A percentile compares a stretch with the other conserved stretches of the same genome.
phyloP scores from a whole-genome alignment of 2,329 filamentous ascomycete species.

The Sordariomycetes sp. region DNA sequence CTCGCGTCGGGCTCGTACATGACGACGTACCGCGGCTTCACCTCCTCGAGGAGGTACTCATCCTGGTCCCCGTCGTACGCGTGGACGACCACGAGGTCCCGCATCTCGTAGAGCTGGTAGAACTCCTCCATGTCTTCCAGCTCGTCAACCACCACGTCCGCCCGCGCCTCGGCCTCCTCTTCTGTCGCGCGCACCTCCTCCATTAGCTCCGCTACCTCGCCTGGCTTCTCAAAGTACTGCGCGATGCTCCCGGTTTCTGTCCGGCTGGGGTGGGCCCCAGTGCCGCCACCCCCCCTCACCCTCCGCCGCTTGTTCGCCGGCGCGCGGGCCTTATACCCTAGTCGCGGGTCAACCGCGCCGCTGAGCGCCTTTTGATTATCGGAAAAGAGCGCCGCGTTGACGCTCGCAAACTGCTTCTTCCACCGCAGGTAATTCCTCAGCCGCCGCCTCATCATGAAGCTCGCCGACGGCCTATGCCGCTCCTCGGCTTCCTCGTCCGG shows the following conservation, averaged over 20 bases:
- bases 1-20: slow-evolving; percentile 97
- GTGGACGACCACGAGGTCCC: slow-evolving; percentile 77
- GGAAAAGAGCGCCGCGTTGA: slow-evolving; percentile 65
- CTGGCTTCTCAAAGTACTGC: slow-evolving; percentile 69
- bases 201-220: slow-evolving; percentile 71
- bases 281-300: slow-evolving; percentile 62
- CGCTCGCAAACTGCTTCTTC: slow-evolving; percentile 80
- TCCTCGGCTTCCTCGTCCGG: slow-evolving; percentile 33
- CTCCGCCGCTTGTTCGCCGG: slow-evolving; percentile 79
- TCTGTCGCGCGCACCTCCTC: slow-evolving; percentile 73
- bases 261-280: slow-evolving; percentile 18
- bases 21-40: slow-evolving; percentile 86
- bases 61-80: slow-evolving; percentile 94
- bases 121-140: slow-evolving; percentile 88
- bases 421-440: slow-evolving; percentile 78
- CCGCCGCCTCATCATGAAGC: slow-evolving; percentile 81
- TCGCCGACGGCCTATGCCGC: slow-evolving; percentile 54
- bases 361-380: slow-evolving; percentile 70
- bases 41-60: slow-evolving; percentile 89
- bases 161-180: slow-evolving; percentile 60
- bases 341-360: slow-evolving; percentile 39
- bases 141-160: slow-evolving; percentile 61
- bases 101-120: slow-evolving; percentile 84
- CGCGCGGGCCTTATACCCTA: slow-evolving; percentile 26
- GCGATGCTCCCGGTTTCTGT: slow-evolving; percentile 52